Evolutionary conservation across 768 basidiomycete genomes (phyloP), one percentile per base, ranked within the genome.

Genomic region (Mycena latifolia): DNA sequence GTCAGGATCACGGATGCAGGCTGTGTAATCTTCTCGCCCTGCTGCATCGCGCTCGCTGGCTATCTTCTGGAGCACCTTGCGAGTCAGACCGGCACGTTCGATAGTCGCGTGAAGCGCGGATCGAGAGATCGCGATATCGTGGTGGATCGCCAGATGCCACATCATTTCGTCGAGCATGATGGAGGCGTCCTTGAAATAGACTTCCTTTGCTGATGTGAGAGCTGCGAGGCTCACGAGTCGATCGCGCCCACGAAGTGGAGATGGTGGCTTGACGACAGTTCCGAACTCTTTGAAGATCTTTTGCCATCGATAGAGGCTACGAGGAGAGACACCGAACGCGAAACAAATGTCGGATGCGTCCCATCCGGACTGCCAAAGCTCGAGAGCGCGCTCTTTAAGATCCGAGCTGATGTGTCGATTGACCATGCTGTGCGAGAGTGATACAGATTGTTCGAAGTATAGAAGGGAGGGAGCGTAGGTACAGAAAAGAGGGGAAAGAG

Each of bases 301-400:
- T 14, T 43, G 25, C 71, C 74, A 76, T 22, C 66, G 71, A 35
- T 71, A 72, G 28, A 71, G 53, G 33, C 72, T 73, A 2, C 45
- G 41, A 5, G 24, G 31, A 9, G 71, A 74, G 4, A 76, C 57
- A 20, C 57, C 10, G 10, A 73, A 55, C 1, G 52, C 65, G 18
- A 53, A 62, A 25, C 55, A 56, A 18, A 75, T 72, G 41, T 74
- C 69, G 6, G 57, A 48, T 5, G 61, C 7, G 1, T 51, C 52
- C 73, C 73, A 75, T 4, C 73, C 70, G 5, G 29, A 25, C 39
- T 66, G 24, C 63, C 70, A 73, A 1, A 74, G 61, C 2, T 25
- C 14, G 20, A 74, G 48, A 2, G 71, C 68, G 29, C 68, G 63
- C 45, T 72, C 57, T 52, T n/a, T n/a, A n/a, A n/a, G n/a, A n/a